Percentiles rank a stretch among this genome's conserved stretches.
phyloP scores from a whole-genome alignment of 1,284 basidiomycete species.

The Moniliella sp. region DNA sequence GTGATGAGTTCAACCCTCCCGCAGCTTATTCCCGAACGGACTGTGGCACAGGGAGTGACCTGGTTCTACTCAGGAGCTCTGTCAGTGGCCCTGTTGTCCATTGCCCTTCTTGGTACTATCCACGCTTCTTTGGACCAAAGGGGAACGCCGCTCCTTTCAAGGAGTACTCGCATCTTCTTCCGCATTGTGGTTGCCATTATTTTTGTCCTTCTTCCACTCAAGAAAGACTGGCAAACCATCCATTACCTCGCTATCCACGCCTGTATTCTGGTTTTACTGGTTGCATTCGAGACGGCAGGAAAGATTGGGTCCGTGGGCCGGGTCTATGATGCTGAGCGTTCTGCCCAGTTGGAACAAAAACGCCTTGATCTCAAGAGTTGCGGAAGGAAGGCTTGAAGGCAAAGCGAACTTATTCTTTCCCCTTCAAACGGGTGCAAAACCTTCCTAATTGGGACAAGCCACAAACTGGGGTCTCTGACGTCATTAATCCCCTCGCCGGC shows the following conservation, averaged over 20 bases:
- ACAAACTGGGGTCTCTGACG: too few relatives aligned
- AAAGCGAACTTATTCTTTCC: too few relatives aligned
- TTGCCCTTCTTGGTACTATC: conserved; percentile 17
- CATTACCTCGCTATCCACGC: conserved; percentile 13
- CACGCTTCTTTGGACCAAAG: conserved; percentile 19
- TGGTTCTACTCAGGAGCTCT: conserved; percentile 24
- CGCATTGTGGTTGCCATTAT: conserved; percentile 11
- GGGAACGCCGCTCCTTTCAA: conserved; percentile 13
- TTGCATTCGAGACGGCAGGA: conserved; percentile 22
- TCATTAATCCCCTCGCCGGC: too few relatives aligned
- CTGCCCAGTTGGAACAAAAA: conserved; percentile 5
- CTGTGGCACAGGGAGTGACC: conserved; percentile 8
- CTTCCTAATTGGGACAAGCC: too few relatives aligned
- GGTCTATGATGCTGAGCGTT: conserved; percentile 10
- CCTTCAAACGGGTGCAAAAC: too few relatives aligned
- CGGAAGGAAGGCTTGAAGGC: conserved; percentile 5
- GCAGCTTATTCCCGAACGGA: conserved; percentile 7
- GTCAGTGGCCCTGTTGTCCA: conserved; percentile 8
- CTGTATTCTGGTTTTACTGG: conserved; percentile 9
- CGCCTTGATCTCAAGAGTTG: too few relatives aligned
- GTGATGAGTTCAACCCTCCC: conserved; percentile 12
- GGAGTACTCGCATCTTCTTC: conserved; percentile 8
- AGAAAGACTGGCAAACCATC: conserved; percentile 9
- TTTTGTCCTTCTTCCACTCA: conserved; percentile 13
- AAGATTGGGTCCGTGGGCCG: conserved; percentile 24